Conservation (phyloP, 2,329 filamentous ascomycete species). For the Dactylellina cionopaga region DNA sequence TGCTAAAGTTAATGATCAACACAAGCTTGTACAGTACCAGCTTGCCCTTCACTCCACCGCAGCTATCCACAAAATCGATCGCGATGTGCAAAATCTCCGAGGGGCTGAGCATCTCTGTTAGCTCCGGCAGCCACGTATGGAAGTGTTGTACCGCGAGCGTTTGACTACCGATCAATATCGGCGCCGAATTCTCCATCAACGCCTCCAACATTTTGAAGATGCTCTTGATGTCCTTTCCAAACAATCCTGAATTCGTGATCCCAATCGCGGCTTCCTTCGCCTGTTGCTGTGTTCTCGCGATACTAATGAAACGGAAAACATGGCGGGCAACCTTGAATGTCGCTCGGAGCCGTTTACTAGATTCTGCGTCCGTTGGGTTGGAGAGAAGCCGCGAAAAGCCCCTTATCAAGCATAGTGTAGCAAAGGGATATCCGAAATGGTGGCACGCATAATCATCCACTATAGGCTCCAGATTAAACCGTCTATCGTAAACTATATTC, state of each 20-base stretch:
- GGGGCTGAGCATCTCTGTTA: constrained; percentile 77
- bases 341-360: constrained; percentile 82
- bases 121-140: constrained; percentile 95
- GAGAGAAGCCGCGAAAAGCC: constrained; percentile 86
- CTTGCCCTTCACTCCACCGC: constrained; percentile 85
- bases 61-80: constrained; percentile 93
- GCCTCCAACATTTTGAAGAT: constrained; percentile 91
- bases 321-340: constrained; percentile 95
- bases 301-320: constrained; percentile 92
- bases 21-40: constrained; percentile 91
- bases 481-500: constrained; percentile 90
- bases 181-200: constrained; percentile 87
- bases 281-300: constrained; percentile 84
- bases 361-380: constrained; percentile 83
- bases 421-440: constrained; percentile 91
- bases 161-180: constrained; percentile 90
- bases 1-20: constrained; percentile 89
- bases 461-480: constrained; percentile 88
- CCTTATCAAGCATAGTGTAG: constrained; percentile 84
- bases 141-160: constrained; percentile 96
- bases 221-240: constrained; percentile 82
- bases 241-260: constrained; percentile 71
- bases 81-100: constrained; percentile 91
- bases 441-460: constrained; percentile 91
- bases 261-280: constrained; percentile 89